Conservation (phyloP, 768 basidiomycete species). For the Lactarius pseudohatsudake region DNA sequence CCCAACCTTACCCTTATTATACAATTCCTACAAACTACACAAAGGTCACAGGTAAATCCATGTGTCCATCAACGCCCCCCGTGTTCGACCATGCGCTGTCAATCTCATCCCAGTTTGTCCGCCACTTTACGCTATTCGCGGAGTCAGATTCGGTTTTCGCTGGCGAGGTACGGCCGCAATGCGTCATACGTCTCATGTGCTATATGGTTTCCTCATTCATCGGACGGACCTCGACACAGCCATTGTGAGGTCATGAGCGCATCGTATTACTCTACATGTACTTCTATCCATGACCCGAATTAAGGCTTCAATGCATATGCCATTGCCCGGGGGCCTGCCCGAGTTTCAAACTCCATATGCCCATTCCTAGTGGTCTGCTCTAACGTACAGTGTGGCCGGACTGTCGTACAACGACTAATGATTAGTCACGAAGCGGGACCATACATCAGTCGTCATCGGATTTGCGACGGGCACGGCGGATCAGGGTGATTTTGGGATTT, state of each 20-base stretch:
- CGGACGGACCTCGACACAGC: conserved; percentile 10
- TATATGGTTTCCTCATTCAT: neutral
- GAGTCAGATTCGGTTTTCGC: neutral
- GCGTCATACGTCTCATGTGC: neutral
- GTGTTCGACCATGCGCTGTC: neutral
- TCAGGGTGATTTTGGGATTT: conserved; percentile 63
- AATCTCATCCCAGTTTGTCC: neutral
- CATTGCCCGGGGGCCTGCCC: too few species aligned
- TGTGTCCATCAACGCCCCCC: conserved; percentile 1
- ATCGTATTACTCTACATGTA: neutral
- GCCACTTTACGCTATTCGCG: neutral
- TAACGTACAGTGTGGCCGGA: neutral
- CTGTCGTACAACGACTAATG: neutral
- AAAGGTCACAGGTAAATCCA: neutral
- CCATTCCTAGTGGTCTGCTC: neutral
- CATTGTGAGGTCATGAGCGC: neutral
- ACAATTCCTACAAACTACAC: neutral
- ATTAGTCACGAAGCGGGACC: neutral
- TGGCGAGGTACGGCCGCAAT: neutral
- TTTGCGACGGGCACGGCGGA: neutral
- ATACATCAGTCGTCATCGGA: neutral
- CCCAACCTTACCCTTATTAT: neutral
- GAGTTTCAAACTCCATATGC: neutral
- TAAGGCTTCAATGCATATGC: too few species aligned
- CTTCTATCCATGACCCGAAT: neutral